These are phyloP conservation scores for Aspergillus tanneri DNA, from an alignment of 2,329 filamentous ascomycete genomes.

Conservation along the genomic window DNA sequence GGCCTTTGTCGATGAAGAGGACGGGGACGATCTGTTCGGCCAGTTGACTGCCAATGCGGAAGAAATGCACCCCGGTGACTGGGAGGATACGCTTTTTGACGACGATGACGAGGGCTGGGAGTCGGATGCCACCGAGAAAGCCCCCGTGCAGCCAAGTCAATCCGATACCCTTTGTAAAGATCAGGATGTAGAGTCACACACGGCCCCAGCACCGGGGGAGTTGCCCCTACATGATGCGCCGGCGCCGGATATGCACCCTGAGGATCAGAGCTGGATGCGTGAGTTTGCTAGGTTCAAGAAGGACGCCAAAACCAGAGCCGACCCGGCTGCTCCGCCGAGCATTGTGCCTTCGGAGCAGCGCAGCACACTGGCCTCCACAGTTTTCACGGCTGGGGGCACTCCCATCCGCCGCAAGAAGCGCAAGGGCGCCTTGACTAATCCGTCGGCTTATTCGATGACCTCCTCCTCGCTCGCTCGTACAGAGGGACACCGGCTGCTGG, in stretches of 20 bases:
- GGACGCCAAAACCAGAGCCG: slow-evolving; percentile 56
- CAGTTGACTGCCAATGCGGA: slow-evolving; percentile 63
- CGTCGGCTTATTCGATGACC: slow-evolving; percentile 87
- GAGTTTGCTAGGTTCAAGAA: slow-evolving; percentile 95
- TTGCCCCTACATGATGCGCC: slow-evolving; percentile 39
- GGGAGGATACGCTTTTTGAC: slow-evolving; percentile 61
- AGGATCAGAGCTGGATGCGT: slow-evolving; percentile 81
- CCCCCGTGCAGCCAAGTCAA: slow-evolving; percentile 45
- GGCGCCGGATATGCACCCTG: slow-evolving; percentile 51
- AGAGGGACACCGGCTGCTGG: slow-evolving; percentile 79
- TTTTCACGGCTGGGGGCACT: slow-evolving; percentile 63
- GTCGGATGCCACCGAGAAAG: slow-evolving; percentile 86
- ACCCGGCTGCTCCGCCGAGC: slow-evolving; percentile 34
- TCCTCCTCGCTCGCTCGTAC: slow-evolving; percentile 84
- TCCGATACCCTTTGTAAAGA: neutral
- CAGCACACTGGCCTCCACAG: slow-evolving; percentile 46
- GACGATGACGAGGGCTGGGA: slow-evolving; percentile 83
- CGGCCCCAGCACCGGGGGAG: slow-evolving; percentile 30
- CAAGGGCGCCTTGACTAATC: slow-evolving; percentile 87
- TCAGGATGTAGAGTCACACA: slow-evolving; percentile 10
- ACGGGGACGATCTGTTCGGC: slow-evolving; percentile 79
- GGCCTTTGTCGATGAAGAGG: slow-evolving; percentile 79
- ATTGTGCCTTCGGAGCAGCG: slow-evolving; percentile 42
- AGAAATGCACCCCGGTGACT: slow-evolving; percentile 78
- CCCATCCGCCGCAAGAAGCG: slow-evolving; percentile 77